phyloP scores from a whole-genome alignment of 1,139 yeast species.

The Diutina pseudorugosa region DNA sequence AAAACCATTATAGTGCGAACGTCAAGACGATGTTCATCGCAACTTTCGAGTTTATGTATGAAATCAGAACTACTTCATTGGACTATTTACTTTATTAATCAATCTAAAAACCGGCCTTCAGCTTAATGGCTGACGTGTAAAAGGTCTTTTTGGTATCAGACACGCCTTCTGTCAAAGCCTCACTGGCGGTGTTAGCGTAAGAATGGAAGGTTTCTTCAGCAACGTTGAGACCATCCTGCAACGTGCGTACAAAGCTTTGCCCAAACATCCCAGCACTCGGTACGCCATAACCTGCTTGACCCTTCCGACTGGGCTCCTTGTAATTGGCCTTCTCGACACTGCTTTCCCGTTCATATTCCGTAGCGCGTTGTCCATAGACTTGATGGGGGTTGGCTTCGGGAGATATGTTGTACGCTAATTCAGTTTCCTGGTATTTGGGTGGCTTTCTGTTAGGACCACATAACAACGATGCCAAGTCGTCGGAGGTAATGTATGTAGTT shows the following conservation, averaged over 20 bases:
- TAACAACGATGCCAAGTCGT: constrained; percentile 46
- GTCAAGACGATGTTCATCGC: no score
- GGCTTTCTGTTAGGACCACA: constrained; percentile 50
- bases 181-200: constrained; percentile 44
- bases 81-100: no score
- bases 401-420: constrained; percentile 42
- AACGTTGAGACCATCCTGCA: constrained; percentile 41
- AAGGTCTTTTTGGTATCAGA: constrained; percentile 39
- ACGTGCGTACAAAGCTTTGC: constrained; percentile 30
- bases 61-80: background rate
- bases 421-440: constrained; percentile 43
- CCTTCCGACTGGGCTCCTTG: constrained; percentile 36
- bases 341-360: constrained; percentile 6
- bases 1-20: background rate
- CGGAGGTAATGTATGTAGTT: constrained; percentile 41
- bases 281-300: constrained; percentile 7
- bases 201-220: constrained; percentile 46
- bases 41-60: no score
- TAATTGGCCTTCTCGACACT: constrained; percentile 21
- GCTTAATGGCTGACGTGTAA: constrained; percentile 39
- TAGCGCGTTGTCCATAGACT: constrained; percentile 14
- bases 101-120: constrained; percentile 38
- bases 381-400: constrained; percentile 33
- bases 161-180: constrained; percentile 39
- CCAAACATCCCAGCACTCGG: constrained; percentile 21